Conservation (phyloP, 148 eudicot genomes). For the Chenopodium berlandieri region DNA sequence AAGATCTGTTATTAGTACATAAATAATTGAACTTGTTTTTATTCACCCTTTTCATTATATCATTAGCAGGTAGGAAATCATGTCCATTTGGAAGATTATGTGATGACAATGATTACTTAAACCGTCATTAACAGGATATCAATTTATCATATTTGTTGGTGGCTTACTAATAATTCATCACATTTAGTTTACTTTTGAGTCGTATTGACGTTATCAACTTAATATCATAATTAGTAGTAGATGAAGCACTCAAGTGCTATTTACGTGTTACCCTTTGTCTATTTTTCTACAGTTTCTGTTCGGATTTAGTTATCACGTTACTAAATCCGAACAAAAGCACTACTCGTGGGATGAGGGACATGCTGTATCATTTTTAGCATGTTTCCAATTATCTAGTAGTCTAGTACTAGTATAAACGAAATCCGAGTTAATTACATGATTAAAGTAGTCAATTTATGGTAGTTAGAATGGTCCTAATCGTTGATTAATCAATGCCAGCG, state of each 20-base stretch:
- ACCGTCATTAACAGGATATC: conserved; percentile 3
- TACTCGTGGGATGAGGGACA: too few species aligned
- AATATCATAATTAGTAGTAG: neutral
- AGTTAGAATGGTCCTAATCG: neutral
- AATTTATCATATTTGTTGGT: conserved; percentile 10
- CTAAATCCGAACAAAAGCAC: too few species aligned
- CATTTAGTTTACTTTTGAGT: neutral
- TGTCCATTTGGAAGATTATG: neutral
- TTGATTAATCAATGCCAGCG: neutral
- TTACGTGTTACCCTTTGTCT: too few species aligned
- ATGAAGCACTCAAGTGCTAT: neutral
- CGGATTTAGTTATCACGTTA: too few species aligned
- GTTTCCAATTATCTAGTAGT: too few species aligned
- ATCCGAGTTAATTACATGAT: neutral
- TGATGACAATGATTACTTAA: conserved; percentile 13
- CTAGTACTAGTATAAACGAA: too few species aligned
- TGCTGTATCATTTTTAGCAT: too few species aligned
- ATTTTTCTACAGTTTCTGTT: too few species aligned
- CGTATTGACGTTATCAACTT: neutral
- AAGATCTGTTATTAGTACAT: neutral
- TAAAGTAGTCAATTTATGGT: neutral
- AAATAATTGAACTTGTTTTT: neutral
- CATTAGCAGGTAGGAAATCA: conserved; percentile 12
- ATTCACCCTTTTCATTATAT: neutral
- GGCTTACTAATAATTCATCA: neutral